These are phyloP conservation scores for Miscanthus lutarioriparius DNA, from an alignment of 176 grass and related monocot species.

Conservation along the genomic window DNA sequence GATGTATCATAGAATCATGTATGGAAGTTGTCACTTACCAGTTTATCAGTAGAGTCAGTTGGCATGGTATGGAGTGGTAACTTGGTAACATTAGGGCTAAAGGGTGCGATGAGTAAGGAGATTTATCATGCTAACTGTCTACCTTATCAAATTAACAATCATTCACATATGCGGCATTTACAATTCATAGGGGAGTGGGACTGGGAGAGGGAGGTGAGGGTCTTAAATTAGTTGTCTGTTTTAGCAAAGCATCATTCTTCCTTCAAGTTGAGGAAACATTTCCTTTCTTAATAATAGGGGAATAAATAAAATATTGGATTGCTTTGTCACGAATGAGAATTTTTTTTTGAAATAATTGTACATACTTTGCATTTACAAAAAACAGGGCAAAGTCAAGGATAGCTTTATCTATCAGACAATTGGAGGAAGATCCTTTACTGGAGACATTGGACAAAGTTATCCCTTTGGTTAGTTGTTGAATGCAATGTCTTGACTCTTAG, in stretches of 20 bases:
- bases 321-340: neutral
- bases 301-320: neutral
- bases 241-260: neutral
- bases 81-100: neutral
- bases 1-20: neutral
- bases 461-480: conserved; percentile 54
- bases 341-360: neutral
- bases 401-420: conserved; percentile 83
- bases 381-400: conserved; percentile 84
- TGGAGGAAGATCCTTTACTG: conserved; percentile 92
- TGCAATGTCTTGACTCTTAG: neutral
- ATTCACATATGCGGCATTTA: neutral
- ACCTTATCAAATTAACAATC: neutral
- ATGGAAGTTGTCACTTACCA: neutral
- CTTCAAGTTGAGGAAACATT: neutral
- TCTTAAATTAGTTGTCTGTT: neutral
- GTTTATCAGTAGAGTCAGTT: neutral
- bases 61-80: neutral
- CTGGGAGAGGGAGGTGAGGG: neutral
- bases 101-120: neutral
- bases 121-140: neutral
- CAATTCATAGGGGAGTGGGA: neutral
- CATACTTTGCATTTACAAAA: neutral
- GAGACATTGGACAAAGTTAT: conserved; percentile 95
- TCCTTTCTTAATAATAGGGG: neutral